Percentiles rank a stretch among this genome's conserved stretches.
Conservation (phyloP, 2,329 filamentous ascomycete species). For the Ophiobolus disseminans region DNA sequence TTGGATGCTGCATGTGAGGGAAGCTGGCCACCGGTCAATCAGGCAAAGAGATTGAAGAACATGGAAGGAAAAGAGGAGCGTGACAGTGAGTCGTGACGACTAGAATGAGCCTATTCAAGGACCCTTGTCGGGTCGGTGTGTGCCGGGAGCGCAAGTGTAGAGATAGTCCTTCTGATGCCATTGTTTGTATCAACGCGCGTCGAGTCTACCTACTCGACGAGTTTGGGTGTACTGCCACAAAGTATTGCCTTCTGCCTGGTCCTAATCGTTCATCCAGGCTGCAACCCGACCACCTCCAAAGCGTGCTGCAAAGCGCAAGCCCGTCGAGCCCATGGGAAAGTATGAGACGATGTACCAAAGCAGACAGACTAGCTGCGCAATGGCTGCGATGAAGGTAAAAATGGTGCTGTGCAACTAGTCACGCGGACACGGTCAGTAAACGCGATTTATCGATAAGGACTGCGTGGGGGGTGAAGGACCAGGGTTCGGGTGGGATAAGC, state of each 20-base stretch:
- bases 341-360: constrained; percentile 96
- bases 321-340: constrained; percentile 94
- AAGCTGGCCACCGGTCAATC: constrained; percentile 29
- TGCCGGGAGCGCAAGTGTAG: constrained; percentile 20
- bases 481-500: constrained; percentile 34
- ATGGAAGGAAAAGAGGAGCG: constrained; percentile 24
- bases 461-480: constrained; percentile 31
- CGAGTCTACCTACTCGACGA: constrained; percentile 25
- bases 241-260: constrained; percentile 7
- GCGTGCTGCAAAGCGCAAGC: constrained; percentile 82
- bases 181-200: constrained; percentile 38
- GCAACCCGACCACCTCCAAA: constrained; percentile 86
- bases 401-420: constrained; percentile 74
- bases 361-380: constrained; percentile 83
- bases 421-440: constrained; percentile 48
- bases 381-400: constrained; percentile 82
- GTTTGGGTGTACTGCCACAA: constrained; percentile 16
- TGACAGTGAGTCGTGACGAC: constrained; percentile 35
- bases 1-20: constrained; percentile 18
- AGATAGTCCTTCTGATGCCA: constrained; percentile 12
- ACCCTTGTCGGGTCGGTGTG: constrained; percentile 21
- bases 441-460: constrained; percentile 42
- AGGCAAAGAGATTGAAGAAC: constrained; percentile 13
- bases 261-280: constrained; percentile 82
- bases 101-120: constrained; percentile 6